Evolutionary conservation across 345 rosid species (phyloP).

Genomic region (Noccaea caerulescens): DNA sequence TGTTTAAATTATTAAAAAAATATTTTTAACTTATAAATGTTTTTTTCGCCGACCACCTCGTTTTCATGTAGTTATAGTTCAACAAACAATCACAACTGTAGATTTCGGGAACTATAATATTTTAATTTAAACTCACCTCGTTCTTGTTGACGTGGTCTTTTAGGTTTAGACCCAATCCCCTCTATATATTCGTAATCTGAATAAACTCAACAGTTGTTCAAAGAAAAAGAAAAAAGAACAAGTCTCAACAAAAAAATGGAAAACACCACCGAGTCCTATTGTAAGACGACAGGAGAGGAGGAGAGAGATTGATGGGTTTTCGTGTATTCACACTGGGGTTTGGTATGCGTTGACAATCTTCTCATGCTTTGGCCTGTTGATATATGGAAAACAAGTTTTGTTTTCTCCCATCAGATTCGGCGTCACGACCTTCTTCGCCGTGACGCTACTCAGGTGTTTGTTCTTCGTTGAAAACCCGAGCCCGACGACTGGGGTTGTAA

Average conservation of each 20-base stretch:
- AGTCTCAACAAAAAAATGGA: neutral
- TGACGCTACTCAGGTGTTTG: conserved; percentile 15
- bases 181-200: no score
- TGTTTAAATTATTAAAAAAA: no score
- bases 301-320: conserved; percentile 15
- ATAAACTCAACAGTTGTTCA: no score
- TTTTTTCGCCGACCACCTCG: no score
- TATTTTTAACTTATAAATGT: no score
- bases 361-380: conserved; percentile 6
- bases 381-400: neutral
- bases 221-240: neutral
- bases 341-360: conserved; percentile 1
- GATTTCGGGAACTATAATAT: no score
- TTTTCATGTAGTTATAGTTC: no score
- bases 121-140: no score
- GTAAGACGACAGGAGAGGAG: neutral
- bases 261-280: neutral
- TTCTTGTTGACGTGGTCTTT: no score
- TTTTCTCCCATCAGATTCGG: neutral
- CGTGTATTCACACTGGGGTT: conserved; percentile 28
- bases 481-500: neutral
- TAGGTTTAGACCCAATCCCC: no score
- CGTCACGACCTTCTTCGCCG: neutral
- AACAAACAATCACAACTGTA: no score
- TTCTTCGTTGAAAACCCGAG: neutral